Evolutionary conservation across 768 basidiomycete genomes (phyloP).

Genomic region (Terana coerulea): DNA sequence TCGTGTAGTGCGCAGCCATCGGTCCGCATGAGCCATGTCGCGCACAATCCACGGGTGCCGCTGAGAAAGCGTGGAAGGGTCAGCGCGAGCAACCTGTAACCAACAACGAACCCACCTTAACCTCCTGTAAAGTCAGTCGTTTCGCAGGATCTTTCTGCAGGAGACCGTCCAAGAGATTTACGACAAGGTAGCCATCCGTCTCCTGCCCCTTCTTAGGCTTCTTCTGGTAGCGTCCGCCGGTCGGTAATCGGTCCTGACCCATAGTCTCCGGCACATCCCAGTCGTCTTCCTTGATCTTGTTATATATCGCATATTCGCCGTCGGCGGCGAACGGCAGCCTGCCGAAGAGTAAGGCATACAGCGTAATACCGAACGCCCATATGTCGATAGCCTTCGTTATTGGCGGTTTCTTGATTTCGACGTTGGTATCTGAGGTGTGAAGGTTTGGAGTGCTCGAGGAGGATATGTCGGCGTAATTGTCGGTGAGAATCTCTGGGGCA

Average conservation of each 20-base stretch:
- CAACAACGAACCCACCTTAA: slow-evolving; percentile 57
- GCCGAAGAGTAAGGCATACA: slow-evolving; percentile 93
- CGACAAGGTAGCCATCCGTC: slow-evolving; percentile 57
- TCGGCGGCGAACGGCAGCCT: slow-evolving; percentile 67
- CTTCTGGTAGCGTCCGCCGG: slow-evolving; percentile 55
- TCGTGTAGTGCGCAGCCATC: slow-evolving; percentile 64
- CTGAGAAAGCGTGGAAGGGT: slow-evolving; percentile 31
- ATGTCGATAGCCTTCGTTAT: slow-evolving; percentile 95
- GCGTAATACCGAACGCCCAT: slow-evolving; percentile 95
- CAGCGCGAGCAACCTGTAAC: background rate
- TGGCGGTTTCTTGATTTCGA: slow-evolving; percentile 38
- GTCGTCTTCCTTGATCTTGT: slow-evolving; percentile 72
- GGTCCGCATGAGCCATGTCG: slow-evolving; percentile 60
- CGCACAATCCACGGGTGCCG: slow-evolving; percentile 60
- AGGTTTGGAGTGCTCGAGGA: slow-evolving; percentile 29
- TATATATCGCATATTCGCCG: slow-evolving; percentile 75
- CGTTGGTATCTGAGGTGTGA: slow-evolving; percentile 29
- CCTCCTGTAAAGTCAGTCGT: slow-evolving; percentile 74
- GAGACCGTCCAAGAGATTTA: slow-evolving; percentile 69
- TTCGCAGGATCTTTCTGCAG: slow-evolving; percentile 75
- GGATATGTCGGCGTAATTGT: slow-evolving; percentile 29
- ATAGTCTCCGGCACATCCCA: slow-evolving; percentile 66
- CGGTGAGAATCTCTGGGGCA: slow-evolving; percentile 90
- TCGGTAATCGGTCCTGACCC: slow-evolving; percentile 64
- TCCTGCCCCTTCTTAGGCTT: slow-evolving; percentile 25